phyloP scores from a whole-genome alignment of 192 early-diverging fungal species.

The Gonapodya sp. region DNA sequence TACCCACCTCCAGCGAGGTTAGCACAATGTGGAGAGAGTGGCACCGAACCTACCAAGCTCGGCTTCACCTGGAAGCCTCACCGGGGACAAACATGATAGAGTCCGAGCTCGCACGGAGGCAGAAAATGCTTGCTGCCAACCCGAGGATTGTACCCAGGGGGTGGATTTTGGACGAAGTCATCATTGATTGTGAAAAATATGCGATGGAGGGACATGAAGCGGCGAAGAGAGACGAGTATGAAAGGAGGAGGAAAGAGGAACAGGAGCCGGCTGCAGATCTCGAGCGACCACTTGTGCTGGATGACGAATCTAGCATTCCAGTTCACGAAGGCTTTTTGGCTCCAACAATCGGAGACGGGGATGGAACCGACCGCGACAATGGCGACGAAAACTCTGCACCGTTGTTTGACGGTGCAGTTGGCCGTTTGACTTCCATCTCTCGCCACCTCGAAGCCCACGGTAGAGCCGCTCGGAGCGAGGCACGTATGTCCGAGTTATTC shows the following conservation, averaged over 20 bases:
- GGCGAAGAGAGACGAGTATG: not conserved
- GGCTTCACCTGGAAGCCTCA: not conserved
- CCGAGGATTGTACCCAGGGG: not conserved
- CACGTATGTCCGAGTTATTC: not conserved
- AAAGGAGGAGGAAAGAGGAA: not conserved
- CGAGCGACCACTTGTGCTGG: not conserved
- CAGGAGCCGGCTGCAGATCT: not conserved
- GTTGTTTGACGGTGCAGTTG: not conserved
- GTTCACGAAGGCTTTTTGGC: not conserved
- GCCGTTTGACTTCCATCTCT: not conserved
- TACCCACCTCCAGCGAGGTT: not conserved
- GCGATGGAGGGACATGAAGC: not conserved
- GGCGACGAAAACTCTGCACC: not conserved
- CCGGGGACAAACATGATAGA: not conserved
- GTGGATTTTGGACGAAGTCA: constrained; percentile 4
- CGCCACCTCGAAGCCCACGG: not conserved
- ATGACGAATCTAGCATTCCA: not conserved
- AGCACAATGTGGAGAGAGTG: not conserved
- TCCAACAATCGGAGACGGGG: no score
- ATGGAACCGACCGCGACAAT: not conserved
- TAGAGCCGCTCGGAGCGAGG: not conserved
- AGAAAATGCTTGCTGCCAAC: not conserved
- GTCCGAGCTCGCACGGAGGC: not conserved
- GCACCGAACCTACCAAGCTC: not conserved
- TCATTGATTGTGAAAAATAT: not conserved